Percentiles rank a stretch among this genome's conserved stretches.
These are phyloP conservation scores for Blastobotrys ciferrii DNA, from an alignment of 1,139 yeast genomes.

Conservation along the genomic window DNA sequence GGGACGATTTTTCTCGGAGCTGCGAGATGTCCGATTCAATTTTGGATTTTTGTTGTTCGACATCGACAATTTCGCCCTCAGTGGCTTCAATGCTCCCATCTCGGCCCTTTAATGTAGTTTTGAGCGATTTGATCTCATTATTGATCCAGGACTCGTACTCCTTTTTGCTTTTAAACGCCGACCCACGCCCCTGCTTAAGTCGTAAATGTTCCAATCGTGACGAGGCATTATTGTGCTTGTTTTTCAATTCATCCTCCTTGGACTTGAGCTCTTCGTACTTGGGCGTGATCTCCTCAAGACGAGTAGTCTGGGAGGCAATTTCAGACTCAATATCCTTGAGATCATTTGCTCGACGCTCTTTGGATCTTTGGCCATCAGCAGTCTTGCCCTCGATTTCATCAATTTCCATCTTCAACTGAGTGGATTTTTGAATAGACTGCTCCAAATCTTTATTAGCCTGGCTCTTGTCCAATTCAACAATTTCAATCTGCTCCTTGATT, in stretches of 20 bases:
- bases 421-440: conserved; percentile 37
- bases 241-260: conserved; percentile 45
- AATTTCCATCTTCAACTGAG: conserved; percentile 37
- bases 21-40: conserved; percentile 23
- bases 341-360: conserved; percentile 30
- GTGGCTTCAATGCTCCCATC: conserved; percentile 21
- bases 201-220: conserved; percentile 62
- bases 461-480: conserved; percentile 44
- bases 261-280: conserved; percentile 36
- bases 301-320: conserved; percentile 16
- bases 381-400: conserved; percentile 27
- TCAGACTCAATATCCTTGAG: conserved; percentile 42
- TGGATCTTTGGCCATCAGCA: conserved; percentile 11
- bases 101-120: conserved; percentile 36
- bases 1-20: conserved; percentile 35
- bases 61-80: conserved; percentile 28
- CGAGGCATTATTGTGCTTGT: conserved; percentile 45
- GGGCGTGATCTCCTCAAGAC: conserved; percentile 21
- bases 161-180: conserved; percentile 52
- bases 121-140: conserved; percentile 45
- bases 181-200: conserved; percentile 70
- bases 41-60: conserved; percentile 20
- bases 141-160: conserved; percentile 74
- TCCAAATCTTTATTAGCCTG: conserved; percentile 50
- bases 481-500: conserved; percentile 36